Base-by-base conservation (phyloP, 1,139 yeast species). In the Pichiaceae sp. region DNA sequence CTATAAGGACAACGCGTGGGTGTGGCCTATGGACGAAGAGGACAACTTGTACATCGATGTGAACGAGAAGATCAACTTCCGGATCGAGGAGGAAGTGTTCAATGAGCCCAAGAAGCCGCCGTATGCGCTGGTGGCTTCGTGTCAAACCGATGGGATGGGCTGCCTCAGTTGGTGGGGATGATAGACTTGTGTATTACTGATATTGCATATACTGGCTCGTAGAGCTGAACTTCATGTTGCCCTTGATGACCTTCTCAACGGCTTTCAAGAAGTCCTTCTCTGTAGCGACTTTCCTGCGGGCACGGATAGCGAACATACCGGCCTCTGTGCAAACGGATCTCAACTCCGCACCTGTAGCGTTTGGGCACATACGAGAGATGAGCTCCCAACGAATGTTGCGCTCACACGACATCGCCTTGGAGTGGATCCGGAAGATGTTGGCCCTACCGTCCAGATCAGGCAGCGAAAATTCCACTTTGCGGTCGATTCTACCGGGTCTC, bases 401-500 rank as follows among this genome's bases (percentile, higher is more conserved):
- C 62, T 91, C 98, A 48, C 87, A 91, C 53, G 95, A 83, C 98
- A 91, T 91, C 38, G 95, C 78, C 64, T 89, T 91, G 29, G 97
- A 82, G 62, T 91, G 99, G 55, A 91, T 91, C 56, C 96, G 75
- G 73, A 93, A 86, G 54, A 91, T 91, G 57, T 89, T 89, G 35
- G 98, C 96, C 52, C 98, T 78, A 37, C 98, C 98, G 59, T 91
- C 98, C 46, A 91, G 69, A 57, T 91, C 98, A 6, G 99, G 98
- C 52, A 91, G 67, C 9, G 95, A 81, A 58, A 91, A 93, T 62
- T 91, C 98, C 33, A 91, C 98, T 63, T 91, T 91, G 62, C 99
- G 81, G 64, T 91, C 99, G 52, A 93, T 80, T 67, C 98, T 82
- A 35, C 99, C 98, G 3, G 98, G 98, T 64, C 98, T 81, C 59